Evolutionary conservation across 2,329 filamentous ascomycete genomes (phyloP).

Genomic region (Capronia coronata): DNA sequence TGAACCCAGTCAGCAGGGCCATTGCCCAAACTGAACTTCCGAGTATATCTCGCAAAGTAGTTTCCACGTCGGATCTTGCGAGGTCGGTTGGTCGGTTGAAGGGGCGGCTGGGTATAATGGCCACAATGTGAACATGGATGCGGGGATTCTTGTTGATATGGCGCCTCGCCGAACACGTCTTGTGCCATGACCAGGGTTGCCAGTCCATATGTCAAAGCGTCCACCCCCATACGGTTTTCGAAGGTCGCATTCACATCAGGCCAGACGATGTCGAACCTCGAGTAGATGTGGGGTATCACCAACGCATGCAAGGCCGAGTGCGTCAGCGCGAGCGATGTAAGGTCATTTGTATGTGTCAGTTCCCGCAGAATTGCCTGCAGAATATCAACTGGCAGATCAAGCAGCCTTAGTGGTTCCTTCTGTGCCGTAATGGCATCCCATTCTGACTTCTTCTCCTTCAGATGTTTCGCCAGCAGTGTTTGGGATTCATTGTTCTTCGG

Average conservation of each 20-base stretch:
- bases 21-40: constrained; percentile 80
- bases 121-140: constrained; percentile 29
- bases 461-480: constrained; percentile 21
- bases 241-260: constrained; percentile 61
- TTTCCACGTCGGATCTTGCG: constrained; percentile 52
- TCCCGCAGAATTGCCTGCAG: constrained; percentile 73
- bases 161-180: constrained; percentile 51
- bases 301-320: constrained; percentile 71
- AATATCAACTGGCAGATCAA: constrained; percentile 73
- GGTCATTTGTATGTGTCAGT: constrained; percentile 74
- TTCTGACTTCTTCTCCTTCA: constrained; percentile 26
- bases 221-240: constrained; percentile 65
- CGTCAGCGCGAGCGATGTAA: constrained; percentile 69
- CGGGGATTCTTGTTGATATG: constrained; percentile 34
- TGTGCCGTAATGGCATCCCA: constrained; percentile 33
- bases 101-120: constrained; percentile 31
- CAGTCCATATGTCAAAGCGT: constrained; percentile 75
- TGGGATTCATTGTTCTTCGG: neutral
- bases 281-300: constrained; percentile 72
- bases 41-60: constrained; percentile 69
- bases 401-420: constrained; percentile 55
- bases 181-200: constrained; percentile 71
- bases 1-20: constrained; percentile 70
- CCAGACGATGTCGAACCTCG: constrained; percentile 83
- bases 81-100: constrained; percentile 21